Conservation (phyloP, 2,329 filamentous ascomycete genomes). For the Amphichorda felina region DNA sequence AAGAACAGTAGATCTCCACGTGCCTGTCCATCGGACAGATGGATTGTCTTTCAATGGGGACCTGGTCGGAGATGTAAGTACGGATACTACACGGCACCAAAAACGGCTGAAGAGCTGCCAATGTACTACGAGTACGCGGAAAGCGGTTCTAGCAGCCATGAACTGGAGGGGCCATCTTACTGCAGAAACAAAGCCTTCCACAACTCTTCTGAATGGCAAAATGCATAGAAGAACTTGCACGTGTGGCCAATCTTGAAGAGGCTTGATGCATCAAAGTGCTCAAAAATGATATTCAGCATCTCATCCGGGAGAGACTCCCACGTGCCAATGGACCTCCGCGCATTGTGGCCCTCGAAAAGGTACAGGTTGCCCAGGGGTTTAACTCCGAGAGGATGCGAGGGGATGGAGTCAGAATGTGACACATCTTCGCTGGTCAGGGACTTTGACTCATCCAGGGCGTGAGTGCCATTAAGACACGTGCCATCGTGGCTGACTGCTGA, state of each 20-base stretch:
- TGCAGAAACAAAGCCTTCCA: conserved; percentile 79
- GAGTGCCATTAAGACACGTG: background rate
- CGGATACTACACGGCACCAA: too few species aligned
- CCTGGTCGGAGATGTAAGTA: too few species aligned
- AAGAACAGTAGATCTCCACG: conserved; percentile 74
- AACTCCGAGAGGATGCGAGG: conserved; percentile 69
- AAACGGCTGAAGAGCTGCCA: too few species aligned
- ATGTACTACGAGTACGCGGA: too few species aligned
- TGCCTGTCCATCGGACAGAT: conserved; percentile 54
- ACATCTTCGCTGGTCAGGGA: background rate
- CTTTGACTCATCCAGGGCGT: conserved; percentile 17
- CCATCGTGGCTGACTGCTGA: background rate
- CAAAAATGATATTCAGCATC: conserved; percentile 61
- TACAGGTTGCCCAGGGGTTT: conserved; percentile 80
- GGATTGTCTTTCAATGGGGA: conserved; percentile 2
- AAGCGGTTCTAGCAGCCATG: too few species aligned
- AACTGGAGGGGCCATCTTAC: conserved; percentile 43
- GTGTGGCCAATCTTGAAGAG: conserved; percentile 60
- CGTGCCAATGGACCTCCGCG: conserved; percentile 52
- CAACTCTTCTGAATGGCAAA: conserved; percentile 71
- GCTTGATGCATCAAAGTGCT: conserved; percentile 53
- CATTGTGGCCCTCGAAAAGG: conserved; percentile 52
- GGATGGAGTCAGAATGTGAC: conserved; percentile 39
- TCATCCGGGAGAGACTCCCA: conserved; percentile 71
- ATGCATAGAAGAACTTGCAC: conserved; percentile 80